Evolutionary conservation across 2,329 filamentous ascomycete genomes (phyloP).

Genomic region (Cercospora sesami): DNA sequence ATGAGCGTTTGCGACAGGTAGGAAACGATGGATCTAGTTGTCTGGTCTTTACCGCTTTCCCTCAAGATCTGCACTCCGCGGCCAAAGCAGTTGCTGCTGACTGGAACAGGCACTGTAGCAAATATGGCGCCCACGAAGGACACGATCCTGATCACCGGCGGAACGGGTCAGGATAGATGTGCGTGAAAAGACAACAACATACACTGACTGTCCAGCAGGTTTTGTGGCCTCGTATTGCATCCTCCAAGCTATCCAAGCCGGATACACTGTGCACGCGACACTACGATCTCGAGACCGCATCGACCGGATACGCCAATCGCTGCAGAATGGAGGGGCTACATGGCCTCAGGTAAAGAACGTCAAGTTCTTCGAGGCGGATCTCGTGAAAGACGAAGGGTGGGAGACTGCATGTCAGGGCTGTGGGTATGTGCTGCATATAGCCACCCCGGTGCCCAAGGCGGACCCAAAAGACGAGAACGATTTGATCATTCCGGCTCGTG

Average conservation of each 20-base stretch:
- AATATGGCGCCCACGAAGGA: slow-evolving; percentile 14
- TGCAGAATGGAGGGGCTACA: slow-evolving; percentile 17
- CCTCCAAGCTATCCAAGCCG: slow-evolving; percentile 30
- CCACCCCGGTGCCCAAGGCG: neutral
- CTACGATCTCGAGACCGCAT: slow-evolving; percentile 31
- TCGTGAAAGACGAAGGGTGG: neutral
- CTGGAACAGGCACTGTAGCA: neutral
- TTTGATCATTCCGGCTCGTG: neutral
- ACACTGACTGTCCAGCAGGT: slow-evolving; percentile 24
- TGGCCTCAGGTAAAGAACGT: neutral
- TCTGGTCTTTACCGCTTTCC: neutral
- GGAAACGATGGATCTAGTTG: neutral
- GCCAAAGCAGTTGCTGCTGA: neutral
- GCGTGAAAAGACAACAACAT: neutral
- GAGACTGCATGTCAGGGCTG: neutral
- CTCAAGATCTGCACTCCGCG: neutral
- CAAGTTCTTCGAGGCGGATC: neutral
- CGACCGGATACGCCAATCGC: slow-evolving; percentile 28
- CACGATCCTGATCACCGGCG: slow-evolving; percentile 50
- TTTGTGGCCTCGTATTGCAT: slow-evolving; percentile 43
- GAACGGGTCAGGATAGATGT: slow-evolving; percentile 39
- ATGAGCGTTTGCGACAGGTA: neutral
- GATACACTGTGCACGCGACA: slow-evolving; percentile 38
- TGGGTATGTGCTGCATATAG: neutral
- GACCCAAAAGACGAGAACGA: neutral